A percentile compares a stretch with the other conserved stretches of the same genome.
Conservation (phyloP, 805 yeast species). For the Candida vaughaniae region DNA sequence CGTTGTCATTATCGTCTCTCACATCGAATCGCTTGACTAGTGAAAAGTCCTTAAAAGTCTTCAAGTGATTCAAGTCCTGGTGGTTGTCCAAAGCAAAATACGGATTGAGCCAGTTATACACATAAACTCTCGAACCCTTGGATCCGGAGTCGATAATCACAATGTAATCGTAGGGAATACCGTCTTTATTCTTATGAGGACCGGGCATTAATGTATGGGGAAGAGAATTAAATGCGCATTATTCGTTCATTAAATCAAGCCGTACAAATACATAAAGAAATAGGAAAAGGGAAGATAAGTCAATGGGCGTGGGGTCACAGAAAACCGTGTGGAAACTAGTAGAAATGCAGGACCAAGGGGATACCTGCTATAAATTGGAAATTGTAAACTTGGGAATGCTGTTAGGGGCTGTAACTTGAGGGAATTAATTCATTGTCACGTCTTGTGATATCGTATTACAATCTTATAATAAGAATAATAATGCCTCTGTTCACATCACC, state of each 20-base stretch:
- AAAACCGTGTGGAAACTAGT: too few species aligned
- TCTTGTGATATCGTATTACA: too few species aligned
- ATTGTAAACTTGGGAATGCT: not conserved
- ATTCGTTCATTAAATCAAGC: too few species aligned
- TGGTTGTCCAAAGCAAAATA: conserved; percentile 23
- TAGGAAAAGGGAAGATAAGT: too few species aligned
- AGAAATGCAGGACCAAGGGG: too few species aligned
- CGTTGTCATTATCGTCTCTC: not conserved
- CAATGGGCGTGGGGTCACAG: too few species aligned
- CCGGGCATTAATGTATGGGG: conserved; percentile 27
- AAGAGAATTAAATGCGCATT: too few species aligned
- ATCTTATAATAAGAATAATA: too few species aligned
- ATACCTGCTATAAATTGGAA: too few species aligned
- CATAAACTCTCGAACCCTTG: conserved; percentile 60
- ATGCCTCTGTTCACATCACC: conserved; percentile 24
- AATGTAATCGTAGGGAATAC: conserved; percentile 58
- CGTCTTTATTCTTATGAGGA: conserved; percentile 37
- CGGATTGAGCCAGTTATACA: conserved; percentile 56
- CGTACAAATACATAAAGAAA: too few species aligned
- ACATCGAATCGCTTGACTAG: conserved; percentile 15
- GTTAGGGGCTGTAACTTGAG: too few species aligned
- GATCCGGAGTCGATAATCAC: conserved; percentile 67
- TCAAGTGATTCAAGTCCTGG: conserved; percentile 13
- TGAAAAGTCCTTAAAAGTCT: conserved; percentile 5
- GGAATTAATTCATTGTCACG: too few species aligned